These are phyloP conservation scores for Apiosordaria backusii DNA, from an alignment of 495 filamentous ascomycete genomes.

Conservation along the genomic window DNA sequence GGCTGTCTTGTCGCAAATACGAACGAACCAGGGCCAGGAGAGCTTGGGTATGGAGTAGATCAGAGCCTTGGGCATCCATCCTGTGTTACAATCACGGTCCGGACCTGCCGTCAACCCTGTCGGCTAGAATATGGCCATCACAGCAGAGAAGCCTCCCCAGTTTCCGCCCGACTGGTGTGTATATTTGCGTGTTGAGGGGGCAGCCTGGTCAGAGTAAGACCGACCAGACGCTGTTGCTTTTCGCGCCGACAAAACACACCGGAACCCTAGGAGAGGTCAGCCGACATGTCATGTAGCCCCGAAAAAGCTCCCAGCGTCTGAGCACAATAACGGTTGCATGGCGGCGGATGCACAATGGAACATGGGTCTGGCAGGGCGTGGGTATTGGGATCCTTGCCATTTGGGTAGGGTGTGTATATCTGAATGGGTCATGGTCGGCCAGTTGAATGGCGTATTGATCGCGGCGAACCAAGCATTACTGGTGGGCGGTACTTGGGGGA, in stretches of 20 bases:
- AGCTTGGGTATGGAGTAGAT: neutral
- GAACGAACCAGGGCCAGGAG: neutral
- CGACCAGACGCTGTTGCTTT: too few relatives aligned
- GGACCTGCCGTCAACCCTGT: constrained; percentile 11
- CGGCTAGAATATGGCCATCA: neutral
- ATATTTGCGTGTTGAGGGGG: neutral
- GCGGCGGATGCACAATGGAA: neutral
- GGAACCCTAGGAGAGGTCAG: neutral
- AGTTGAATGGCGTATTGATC: too few relatives aligned
- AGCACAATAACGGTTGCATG: constrained; percentile 7
- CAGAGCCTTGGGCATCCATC: neutral
- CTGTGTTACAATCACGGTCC: neutral
- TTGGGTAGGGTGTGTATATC: neutral
- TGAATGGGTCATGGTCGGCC: too few relatives aligned
- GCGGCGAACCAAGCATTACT: too few relatives aligned
- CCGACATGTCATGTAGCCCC: neutral
- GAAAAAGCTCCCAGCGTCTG: neutral
- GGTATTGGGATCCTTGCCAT: neutral
- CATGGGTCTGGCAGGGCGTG: neutral
- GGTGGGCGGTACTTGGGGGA: too few relatives aligned
- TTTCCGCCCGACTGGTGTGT: neutral
- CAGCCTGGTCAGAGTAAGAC: too few relatives aligned
- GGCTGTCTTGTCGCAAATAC: neutral
- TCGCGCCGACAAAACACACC: neutral
- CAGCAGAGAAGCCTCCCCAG: neutral